Base-by-base conservation (phyloP, 2,329 filamentous ascomycete species). In the Penicillium sp. region DNA sequence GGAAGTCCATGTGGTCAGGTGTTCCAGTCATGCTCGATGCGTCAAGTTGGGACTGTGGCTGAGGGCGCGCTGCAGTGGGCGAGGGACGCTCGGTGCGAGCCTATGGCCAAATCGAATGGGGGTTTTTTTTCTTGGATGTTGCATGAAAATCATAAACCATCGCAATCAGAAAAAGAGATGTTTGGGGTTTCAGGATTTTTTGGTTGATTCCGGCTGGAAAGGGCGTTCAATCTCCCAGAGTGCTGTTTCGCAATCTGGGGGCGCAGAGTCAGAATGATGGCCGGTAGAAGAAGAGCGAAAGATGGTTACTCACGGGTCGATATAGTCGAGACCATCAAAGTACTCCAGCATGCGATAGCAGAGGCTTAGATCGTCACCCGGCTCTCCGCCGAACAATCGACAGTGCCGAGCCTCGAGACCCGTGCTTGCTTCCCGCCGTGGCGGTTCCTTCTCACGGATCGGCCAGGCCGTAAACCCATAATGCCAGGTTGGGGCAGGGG, bases 301-400 rank as follows among this genome's bases (percentile, higher is more conserved):
- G 50, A n/a, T 47, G 35, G 37, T 43, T 47, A 74, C 73, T 76
- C 65, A 77, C 73, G 72, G 69, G 58, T 81, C 71, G 61, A 82
- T 78, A 68, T 79, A 82, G 63, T 82, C 79, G 65, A 82, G 75
- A 56, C 77, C 77, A 65, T 73, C 78, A 59, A 82, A 82, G 57
- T 79, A 80, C 64, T 81, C 79, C 60, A 81, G 72, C 80, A 82
- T 82, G 57, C 76, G 76, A 66, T 78, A 78, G 67, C 79, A 81
- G 45, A 82, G 73, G 57, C 64, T 72, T 60, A 75, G 67, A 60
- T 80, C 77, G 60, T 79, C 78, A 35, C 76, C 77, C 15, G 77
- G 75, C 63, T 78, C 77, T 12, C 77, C 78, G 28, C 78, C 78
- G 63, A 79, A 81, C 4, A 80, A 70, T 57, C 79, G 78, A 66